Evolutionary conservation across 2,329 filamentous ascomycete genomes (phyloP), one percentile per base, ranked within the genome.

Genomic region (Aspergillus proliferans): DNA sequence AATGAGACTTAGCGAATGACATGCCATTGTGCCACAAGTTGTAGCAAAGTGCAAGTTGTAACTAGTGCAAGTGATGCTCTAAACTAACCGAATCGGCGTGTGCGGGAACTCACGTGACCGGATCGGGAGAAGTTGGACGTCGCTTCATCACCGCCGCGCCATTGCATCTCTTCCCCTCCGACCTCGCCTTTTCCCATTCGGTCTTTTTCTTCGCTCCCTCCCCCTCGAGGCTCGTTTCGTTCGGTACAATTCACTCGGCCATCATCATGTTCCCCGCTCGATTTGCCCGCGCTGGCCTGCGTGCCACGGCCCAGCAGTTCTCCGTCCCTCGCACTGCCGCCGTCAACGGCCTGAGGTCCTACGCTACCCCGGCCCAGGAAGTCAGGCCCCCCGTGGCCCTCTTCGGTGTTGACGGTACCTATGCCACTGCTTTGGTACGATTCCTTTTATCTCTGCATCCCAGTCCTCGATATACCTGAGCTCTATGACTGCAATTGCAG

Each of bases 371-470:
- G 62, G 71, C 79, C 66, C 76, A 83, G 71, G 83, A 85, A 53
- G 75, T 83, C 72, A 91, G 88, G 80, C 84, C 92, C 65, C 93
- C 93, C 61, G 80, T 96, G 70, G 82, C 91, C 65, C 83, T 98
- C 68, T 98, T 89, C 76, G 93, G 93, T 64, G 78, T 98, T 69
- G 93, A 97, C 76, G 93, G 93, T 75, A 97, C 92, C 71, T 98
- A 98, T 78, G 93, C 93, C 72, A 90, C 86, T 77, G 93, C 93
- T 78, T 82, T 98, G 85, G 93, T 98, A 92, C 73, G 88, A 71
- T 44, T 43, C 34, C 21, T 46, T 47, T 44, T 46, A 39, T 52
- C 14, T 14, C 34, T 36, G 19, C 38, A 21, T 21, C 38, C 19
- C 19, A 12, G 8, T 19, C 2, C 15, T 40, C 26, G 26, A 30